Evolutionary conservation across 768 basidiomycete genomes (phyloP).

Genomic region (Mycena rosella): DNA sequence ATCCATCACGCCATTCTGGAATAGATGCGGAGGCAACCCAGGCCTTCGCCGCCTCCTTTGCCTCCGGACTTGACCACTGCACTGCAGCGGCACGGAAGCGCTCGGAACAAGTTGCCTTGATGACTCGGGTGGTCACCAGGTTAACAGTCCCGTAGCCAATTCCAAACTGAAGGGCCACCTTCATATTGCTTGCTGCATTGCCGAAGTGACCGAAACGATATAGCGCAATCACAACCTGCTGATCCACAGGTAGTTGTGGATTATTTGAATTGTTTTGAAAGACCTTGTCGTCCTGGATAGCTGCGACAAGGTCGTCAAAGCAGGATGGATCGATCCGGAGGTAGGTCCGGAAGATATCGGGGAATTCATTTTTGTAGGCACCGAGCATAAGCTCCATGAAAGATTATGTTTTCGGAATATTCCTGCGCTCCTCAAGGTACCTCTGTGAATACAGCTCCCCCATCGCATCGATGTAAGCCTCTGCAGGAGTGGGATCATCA

Average conservation of each 20-base stretch:
- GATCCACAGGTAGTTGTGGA: conserved; percentile 42
- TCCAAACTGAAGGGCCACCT: not conserved
- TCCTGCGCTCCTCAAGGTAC: not conserved
- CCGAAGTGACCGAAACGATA: conserved; percentile 7
- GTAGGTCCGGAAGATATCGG: conserved; percentile 44
- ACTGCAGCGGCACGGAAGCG: not conserved
- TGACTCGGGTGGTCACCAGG: not conserved
- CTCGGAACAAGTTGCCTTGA: not conserved
- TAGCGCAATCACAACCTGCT: conserved; percentile 50
- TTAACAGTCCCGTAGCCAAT: not conserved
- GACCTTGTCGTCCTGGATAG: conserved; percentile 38
- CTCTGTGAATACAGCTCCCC: not conserved
- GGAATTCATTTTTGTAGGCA: too few species aligned
- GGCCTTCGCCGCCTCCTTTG: not conserved
- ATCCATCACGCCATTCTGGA: conserved; percentile 39
- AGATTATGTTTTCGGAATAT: not conserved
- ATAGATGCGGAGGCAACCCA: conserved; percentile 28
- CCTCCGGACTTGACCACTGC: not conserved
- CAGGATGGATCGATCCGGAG: conserved; percentile 47
- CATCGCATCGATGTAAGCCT: not conserved
- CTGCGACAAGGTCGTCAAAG: conserved; percentile 47
- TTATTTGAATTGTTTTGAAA: conserved; percentile 45
- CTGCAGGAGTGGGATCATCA: not conserved
- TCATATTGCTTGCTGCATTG: conserved; percentile 1
- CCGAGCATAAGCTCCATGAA: not conserved